Base-by-base conservation (phyloP, 163 green algal species). In the Prototheca stagnorum region DNA sequence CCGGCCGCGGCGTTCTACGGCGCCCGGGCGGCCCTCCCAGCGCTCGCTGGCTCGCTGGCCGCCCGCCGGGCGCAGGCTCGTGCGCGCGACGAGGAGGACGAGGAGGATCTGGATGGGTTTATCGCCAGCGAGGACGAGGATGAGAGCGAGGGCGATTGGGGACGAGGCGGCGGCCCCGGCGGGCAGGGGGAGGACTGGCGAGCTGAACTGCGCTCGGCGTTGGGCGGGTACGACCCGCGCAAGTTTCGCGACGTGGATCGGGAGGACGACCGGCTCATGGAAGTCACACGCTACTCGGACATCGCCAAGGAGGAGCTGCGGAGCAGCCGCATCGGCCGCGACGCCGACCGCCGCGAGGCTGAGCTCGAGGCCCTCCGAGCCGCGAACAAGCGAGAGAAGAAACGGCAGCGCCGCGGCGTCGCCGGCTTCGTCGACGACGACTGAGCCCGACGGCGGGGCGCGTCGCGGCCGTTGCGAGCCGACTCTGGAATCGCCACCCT, bases 341-440 rank as follows among this genome's bases (percentile, higher is more conserved):
- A 39, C 5, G 55, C 42, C 20, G 55, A 62, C 41, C 16, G 47
- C n/a, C 47, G 59, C 9, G 62, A 72, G 36, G 53, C 56, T 1
- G 59, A 81, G 64, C 54, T 75, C 5, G 68, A 81, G 43, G 47
- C 47, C 16, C 41, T 78, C 39, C 51, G 61, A 9, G 63, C 57
- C 25, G 50, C 53, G 12, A 36, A 33, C 24, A 62, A 62, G 47
- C 27, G 39, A 12, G 75, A 87, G 46, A 63, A 77, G 47, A 67
- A 53, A 25, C 50, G 51, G n/a, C 25, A 28, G 0, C 47, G 39
- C 34, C 27, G 21, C 8, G 55, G 55, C 9, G 47, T 39, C 4
- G 40, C 42, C 6, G 55, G 47, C 4, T 62, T 62, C 22, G 4
- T 62, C 34, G 55, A 62, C 41, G 54, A 61, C n/a, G 51, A 39